These are phyloP conservation scores for Yamadazyma siamensis DNA, from an alignment of 1,139 yeast species.

Conservation along the genomic window DNA sequence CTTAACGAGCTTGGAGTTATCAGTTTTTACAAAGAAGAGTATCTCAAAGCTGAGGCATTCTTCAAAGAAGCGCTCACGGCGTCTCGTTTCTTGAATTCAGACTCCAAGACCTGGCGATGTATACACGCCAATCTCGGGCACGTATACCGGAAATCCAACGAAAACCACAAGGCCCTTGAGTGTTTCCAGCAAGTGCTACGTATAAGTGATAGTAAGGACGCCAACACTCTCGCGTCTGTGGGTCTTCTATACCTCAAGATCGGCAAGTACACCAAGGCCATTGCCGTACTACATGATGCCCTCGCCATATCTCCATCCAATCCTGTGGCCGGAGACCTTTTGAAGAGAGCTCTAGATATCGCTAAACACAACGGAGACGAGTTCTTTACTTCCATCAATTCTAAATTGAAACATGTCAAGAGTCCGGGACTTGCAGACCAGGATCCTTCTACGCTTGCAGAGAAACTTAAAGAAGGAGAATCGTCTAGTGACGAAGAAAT, in stretches of 20 bases:
- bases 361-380: slow-evolving; percentile 37
- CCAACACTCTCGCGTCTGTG: slow-evolving; percentile 77
- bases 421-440: neutral
- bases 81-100: slow-evolving; percentile 68
- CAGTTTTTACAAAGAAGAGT: slow-evolving; percentile 71
- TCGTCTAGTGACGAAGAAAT: slow-evolving; percentile 57
- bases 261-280: slow-evolving; percentile 63
- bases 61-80: slow-evolving; percentile 72
- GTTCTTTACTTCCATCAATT: slow-evolving; percentile 23
- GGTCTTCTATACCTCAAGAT: slow-evolving; percentile 77
- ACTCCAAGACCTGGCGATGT: slow-evolving; percentile 81
- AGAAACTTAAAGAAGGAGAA: slow-evolving; percentile 48
- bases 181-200: slow-evolving; percentile 76
- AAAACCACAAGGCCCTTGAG: slow-evolving; percentile 62
- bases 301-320: slow-evolving; percentile 78
- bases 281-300: slow-evolving; percentile 76
- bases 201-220: slow-evolving; percentile 62
- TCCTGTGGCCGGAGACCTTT: slow-evolving; percentile 77
- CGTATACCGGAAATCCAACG: slow-evolving; percentile 70
- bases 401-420: slow-evolving; percentile 4
- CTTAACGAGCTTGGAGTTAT: slow-evolving; percentile 92
- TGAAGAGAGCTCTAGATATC: slow-evolving; percentile 75
- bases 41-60: slow-evolving; percentile 65
- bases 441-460: slow-evolving; percentile 22
- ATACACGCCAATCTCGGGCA: slow-evolving; percentile 90